Evolutionary conservation across 768 basidiomycete genomes (phyloP).

Genomic region (Sutorius australiensis): DNA sequence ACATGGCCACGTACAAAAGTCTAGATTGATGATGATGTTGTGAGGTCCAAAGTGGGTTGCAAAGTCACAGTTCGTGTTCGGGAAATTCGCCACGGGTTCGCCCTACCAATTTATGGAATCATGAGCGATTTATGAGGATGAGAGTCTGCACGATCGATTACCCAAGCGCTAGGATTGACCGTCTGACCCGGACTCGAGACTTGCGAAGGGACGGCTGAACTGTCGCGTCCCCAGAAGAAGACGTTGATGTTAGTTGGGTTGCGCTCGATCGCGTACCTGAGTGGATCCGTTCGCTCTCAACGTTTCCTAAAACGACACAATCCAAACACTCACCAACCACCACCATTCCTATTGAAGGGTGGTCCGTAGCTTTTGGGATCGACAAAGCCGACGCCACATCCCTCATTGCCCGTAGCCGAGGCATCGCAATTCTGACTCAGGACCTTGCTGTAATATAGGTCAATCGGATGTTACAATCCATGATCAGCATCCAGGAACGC

Average conservation of each 20-base stretch:
- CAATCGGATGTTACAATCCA: neutral
- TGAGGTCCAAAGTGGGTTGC: conserved; percentile 47
- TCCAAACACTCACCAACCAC: conserved; percentile 25
- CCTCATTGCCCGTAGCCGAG: conserved; percentile 20
- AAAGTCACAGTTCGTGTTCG: conserved; percentile 57
- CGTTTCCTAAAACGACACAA: neutral
- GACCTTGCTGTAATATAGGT: conserved; percentile 5
- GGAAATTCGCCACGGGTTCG: conserved; percentile 57
- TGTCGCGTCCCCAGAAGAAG: conserved; percentile 37
- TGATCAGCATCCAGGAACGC: neutral
- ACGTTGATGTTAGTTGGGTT: conserved; percentile 31
- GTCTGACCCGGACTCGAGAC: conserved; percentile 21
- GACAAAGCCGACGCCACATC: conserved; percentile 28
- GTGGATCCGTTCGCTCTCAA: neutral
- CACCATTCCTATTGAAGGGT: conserved; percentile 31
- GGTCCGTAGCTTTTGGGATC: conserved; percentile 30
- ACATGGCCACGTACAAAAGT: conserved; percentile 10
- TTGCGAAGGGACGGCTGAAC: conserved; percentile 29
- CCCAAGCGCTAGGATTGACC: conserved; percentile 19
- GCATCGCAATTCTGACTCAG: conserved; percentile 23
- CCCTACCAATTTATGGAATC: conserved; percentile 36
- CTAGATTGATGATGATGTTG: conserved; percentile 39
- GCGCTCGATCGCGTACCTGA: conserved; percentile 35
- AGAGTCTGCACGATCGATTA: neutral
- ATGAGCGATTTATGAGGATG: neutral